phyloP scores from a whole-genome alignment of 768 basidiomycete species.

The Ramaria sp. region DNA sequence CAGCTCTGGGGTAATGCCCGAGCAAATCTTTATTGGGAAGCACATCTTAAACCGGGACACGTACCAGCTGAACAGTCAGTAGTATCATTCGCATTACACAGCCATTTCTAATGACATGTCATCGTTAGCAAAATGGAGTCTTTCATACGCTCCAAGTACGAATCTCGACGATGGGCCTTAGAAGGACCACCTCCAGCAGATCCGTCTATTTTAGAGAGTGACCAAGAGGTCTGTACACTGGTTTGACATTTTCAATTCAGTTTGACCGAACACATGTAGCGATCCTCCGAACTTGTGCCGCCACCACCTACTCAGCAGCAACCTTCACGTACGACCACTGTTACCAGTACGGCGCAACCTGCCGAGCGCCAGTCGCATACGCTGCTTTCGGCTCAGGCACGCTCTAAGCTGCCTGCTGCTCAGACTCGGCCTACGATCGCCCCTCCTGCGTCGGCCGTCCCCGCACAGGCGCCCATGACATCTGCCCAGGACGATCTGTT shows the following conservation, averaged over 20 bases:
- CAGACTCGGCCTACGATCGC: constrained; percentile 2
- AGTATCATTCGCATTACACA: background rate
- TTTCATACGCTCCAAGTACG: constrained; percentile 95
- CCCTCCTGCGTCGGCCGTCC: constrained; percentile 3
- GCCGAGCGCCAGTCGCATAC: constrained; percentile 19
- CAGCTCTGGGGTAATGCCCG: constrained; percentile 91
- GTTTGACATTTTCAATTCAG: background rate
- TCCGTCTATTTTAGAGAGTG: constrained; percentile 64
- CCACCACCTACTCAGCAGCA: constrained; percentile 12
- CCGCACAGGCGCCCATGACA: constrained; percentile 16
- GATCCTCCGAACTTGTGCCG: constrained; percentile 2
- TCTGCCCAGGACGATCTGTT: constrained; percentile 57
- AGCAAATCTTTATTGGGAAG: constrained; percentile 96
- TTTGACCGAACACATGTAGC: background rate
- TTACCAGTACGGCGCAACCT: constrained; percentile 10
- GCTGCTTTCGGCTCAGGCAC: constrained; percentile 12
- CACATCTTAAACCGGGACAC: constrained; percentile 86
- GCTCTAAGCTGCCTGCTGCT: background rate
- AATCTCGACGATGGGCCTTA: constrained; percentile 84
- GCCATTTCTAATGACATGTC: background rate
- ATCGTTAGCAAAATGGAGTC: constrained; percentile 88
- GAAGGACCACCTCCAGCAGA: constrained; percentile 80
- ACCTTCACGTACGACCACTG: background rate
- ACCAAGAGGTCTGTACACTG: background rate
- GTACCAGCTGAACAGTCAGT: constrained; percentile 90